Conservation (phyloP, 1,139 yeast genomes). For the Lodderomyces theae region DNA sequence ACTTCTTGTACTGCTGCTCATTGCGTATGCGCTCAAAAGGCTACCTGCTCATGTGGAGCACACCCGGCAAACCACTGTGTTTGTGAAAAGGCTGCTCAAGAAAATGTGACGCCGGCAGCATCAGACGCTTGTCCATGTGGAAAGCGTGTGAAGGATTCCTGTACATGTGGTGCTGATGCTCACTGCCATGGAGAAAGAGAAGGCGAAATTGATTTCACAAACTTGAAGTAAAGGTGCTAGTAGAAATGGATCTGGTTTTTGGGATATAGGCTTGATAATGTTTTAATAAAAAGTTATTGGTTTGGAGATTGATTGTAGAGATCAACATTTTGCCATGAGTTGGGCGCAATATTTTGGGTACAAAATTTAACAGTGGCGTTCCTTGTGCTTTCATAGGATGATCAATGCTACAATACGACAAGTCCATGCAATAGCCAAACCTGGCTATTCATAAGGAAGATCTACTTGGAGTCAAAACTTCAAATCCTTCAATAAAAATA, state of each 20-base stretch:
- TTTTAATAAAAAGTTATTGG: neutral
- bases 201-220: constrained; percentile 47
- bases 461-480: too few species aligned
- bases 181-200: constrained; percentile 44
- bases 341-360: too few species aligned
- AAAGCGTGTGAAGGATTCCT: constrained; percentile 37
- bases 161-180: constrained; percentile 43
- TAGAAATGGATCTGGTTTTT: neutral
- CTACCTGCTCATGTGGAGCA: constrained; percentile 52
- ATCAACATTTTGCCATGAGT: neutral
- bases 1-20: constrained; percentile 42
- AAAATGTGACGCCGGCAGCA: constrained; percentile 38
- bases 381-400: too few species aligned
- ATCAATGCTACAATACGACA: too few species aligned
- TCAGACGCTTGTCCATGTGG: constrained; percentile 47
- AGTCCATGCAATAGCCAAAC: too few species aligned
- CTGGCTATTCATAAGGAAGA: too few species aligned
- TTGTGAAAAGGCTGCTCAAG: constrained; percentile 42
- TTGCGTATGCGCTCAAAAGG: constrained; percentile 48
- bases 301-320: neutral
- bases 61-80: constrained; percentile 46
- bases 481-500: too few species aligned
- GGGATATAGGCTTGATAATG: neutral
- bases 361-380: too few species aligned
- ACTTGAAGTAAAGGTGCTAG: constrained; percentile 23